Evolutionary conservation across 306 rosid genomes (phyloP).

Genomic region (Fragaria vesca): DNA sequence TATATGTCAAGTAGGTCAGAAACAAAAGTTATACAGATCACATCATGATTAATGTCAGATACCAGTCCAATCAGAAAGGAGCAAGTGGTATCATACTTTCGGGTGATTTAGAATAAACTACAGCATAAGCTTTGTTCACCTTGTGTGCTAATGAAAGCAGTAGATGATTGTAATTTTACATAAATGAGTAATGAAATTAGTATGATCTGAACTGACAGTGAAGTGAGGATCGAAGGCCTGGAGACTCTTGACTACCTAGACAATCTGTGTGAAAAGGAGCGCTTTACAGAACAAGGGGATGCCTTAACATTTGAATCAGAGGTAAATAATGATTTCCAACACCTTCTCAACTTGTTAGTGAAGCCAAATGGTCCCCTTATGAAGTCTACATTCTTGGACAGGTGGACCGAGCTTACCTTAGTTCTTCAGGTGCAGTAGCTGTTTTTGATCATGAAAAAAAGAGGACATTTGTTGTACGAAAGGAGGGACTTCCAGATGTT

Average conservation of each 20-base stretch:
- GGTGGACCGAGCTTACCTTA: slow-evolving; percentile 86
- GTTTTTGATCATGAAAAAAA: slow-evolving; percentile 82
- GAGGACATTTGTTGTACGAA: slow-evolving; percentile 55
- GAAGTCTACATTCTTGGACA: slow-evolving; percentile 23
- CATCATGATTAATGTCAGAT: background rate
- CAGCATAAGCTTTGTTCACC: background rate
- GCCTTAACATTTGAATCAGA: slow-evolving; percentile 92
- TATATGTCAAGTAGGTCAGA: background rate
- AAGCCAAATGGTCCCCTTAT: background rate
- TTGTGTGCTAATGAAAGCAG: background rate
- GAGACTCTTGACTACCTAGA: slow-evolving; percentile 88
- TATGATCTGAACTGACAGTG: slow-evolving; percentile 47
- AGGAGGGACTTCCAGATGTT: slow-evolving; percentile 84
- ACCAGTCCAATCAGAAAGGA: background rate
- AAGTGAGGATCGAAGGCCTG: slow-evolving; percentile 91
- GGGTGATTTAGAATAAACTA: background rate
- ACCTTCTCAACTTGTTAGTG: slow-evolving; percentile 1
- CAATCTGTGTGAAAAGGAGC: slow-evolving; percentile 61
- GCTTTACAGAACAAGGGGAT: slow-evolving; percentile 91
- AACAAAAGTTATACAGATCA: background rate
- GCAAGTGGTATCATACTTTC: background rate
- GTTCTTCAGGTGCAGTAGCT: slow-evolving; percentile 51
- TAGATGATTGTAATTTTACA: background rate
- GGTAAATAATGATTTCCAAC: slow-evolving; percentile 38
- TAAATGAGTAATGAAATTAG: slow-evolving; percentile 4